phyloP scores from a whole-genome alignment of 768 basidiomycete species.

The Udeniomyces megalosporus region DNA sequence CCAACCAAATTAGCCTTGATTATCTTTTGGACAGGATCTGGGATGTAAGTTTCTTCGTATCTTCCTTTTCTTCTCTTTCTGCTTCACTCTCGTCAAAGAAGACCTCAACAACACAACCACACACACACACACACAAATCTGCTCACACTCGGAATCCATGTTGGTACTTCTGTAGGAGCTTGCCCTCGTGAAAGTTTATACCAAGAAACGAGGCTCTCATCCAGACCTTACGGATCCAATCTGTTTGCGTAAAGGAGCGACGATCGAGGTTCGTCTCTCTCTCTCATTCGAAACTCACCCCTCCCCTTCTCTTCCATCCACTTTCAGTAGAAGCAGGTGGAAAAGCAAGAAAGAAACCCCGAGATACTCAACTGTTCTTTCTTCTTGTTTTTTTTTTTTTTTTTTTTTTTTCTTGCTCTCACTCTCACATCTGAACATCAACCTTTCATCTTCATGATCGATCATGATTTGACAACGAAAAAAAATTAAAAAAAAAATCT shows the following conservation, averaged over 20 bases:
- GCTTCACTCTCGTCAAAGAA: no score
- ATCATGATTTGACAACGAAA: no score
- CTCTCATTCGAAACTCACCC: neutral
- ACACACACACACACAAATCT: no score
- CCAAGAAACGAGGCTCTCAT: conserved; percentile 88
- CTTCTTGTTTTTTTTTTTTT: neutral
- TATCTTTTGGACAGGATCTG: conserved; percentile 35
- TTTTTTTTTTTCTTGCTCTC: neutral
- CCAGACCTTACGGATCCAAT: conserved; percentile 86
- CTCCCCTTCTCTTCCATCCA: neutral
- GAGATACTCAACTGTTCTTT: no score
- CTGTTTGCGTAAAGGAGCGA: conserved; percentile 67
- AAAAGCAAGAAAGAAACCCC: no score
- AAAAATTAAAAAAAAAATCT: no score
- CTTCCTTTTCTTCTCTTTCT: no score
- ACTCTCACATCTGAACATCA: neutral
- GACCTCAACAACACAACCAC: no score
- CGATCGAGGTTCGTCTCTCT: conserved; percentile 54
- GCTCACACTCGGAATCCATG: no score
- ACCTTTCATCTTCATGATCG: conserved; percentile 29
- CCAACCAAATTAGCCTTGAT: conserved; percentile 27
- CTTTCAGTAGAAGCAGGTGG: no score
- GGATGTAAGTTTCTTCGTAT: conserved; percentile 22
- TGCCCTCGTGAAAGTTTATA: conserved; percentile 74
- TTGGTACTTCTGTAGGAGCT: conserved; percentile 2